phyloP scores from a whole-genome alignment of 1,139 yeast species.

The Geotrichum carabidarum region DNA sequence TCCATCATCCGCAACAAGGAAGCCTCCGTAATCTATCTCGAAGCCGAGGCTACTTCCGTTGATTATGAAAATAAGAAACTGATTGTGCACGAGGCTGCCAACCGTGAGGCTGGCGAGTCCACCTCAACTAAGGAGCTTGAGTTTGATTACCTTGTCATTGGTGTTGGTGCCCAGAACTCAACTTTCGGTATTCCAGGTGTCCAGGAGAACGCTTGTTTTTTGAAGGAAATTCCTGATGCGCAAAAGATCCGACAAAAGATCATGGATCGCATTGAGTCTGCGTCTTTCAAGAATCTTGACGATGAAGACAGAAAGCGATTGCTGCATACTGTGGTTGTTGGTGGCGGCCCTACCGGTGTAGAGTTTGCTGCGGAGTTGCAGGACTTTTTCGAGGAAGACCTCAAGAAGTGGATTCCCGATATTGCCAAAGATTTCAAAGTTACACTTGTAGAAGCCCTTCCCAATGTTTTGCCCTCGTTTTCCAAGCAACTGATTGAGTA shows the following conservation, averaged over 20 bases:
- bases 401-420: constrained; percentile 83
- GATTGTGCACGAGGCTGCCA: constrained; percentile 48
- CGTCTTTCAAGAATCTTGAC: constrained; percentile 66
- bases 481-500: constrained; percentile 77
- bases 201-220: constrained; percentile 74
- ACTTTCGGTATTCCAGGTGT: constrained; percentile 95
- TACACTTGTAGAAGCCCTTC: constrained; percentile 83
- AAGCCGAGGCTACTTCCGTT: constrained; percentile 83
- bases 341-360: constrained; percentile 97
- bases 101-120: constrained; percentile 18
- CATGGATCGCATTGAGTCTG: constrained; percentile 78
- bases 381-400: constrained; percentile 89
- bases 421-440: constrained; percentile 76
- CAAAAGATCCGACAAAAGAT: constrained; percentile 68
- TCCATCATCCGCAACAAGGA: constrained; percentile 65
- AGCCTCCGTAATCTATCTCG: constrained; percentile 78
- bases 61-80: constrained; percentile 63
- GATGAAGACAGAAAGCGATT: constrained; percentile 77
- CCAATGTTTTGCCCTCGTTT: constrained; percentile 84
- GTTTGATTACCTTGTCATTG: constrained; percentile 78
- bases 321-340: constrained; percentile 79
- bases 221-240: constrained; percentile 83
- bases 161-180: constrained; percentile 89
- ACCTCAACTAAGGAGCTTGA: constrained; percentile 27
- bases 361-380: constrained; percentile 94